A percentile compares a stretch with the other conserved stretches of the same genome.
phyloP scores from a whole-genome alignment of 2,329 filamentous ascomycete genomes.

The Nannizzia gypsea region DNA sequence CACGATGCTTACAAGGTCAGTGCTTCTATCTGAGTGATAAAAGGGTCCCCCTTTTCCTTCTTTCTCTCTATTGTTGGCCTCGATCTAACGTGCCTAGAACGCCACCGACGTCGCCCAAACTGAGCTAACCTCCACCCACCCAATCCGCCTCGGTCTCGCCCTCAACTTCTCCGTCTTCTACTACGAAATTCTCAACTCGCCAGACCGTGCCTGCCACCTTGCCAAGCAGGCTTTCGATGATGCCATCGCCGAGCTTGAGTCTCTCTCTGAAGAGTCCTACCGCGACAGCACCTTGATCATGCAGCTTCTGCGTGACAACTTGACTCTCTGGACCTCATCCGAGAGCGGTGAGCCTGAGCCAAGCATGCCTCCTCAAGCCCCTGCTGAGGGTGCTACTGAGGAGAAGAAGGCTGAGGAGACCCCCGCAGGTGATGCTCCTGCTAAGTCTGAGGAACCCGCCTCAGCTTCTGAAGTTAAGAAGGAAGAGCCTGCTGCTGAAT shows the following conservation, averaged over 20 bases:
- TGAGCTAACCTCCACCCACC: conserved; percentile 92
- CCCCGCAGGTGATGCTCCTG: neutral
- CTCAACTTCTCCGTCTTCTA: conserved; percentile 99
- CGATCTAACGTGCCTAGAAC: conserved; percentile 46
- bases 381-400: conserved; percentile 20
- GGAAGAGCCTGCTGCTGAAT: conserved; percentile 22
- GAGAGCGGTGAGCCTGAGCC: conserved; percentile 62
- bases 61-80: neutral
- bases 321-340: conserved; percentile 95
- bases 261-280: conserved; percentile 94
- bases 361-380: conserved; percentile 27
- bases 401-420: conserved; percentile 47
- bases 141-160: conserved; percentile 91
- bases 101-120: conserved; percentile 97
- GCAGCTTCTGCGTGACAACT: conserved; percentile 96
- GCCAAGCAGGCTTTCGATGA: conserved; percentile 99
- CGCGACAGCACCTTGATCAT: conserved; percentile 98
- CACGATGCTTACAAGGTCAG: conserved; percentile 94
- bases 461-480: neutral
- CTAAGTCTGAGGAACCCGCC: conserved; percentile 11
- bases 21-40: no score
- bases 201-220: conserved; percentile 92
- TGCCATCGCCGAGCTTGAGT: conserved; percentile 96
- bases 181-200: conserved; percentile 98
- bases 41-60: neutral